Conservation (phyloP, 306 rosid species). For the Ceratonia siliqua region DNA sequence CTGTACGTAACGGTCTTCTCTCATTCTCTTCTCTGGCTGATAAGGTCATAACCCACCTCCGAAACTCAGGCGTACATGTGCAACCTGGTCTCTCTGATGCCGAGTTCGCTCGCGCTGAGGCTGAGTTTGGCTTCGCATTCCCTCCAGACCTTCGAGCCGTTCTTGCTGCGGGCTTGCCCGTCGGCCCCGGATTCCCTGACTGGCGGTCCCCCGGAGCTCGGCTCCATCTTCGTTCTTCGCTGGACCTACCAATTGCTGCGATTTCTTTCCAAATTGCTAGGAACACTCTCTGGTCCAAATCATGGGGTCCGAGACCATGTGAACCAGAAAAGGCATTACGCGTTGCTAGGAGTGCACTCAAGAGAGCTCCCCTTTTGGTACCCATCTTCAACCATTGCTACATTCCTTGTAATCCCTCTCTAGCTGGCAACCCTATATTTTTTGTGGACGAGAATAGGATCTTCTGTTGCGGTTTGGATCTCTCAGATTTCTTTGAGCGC, state of each 20-base stretch:
- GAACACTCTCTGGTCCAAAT: slow-evolving; percentile 69
- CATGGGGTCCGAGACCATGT: slow-evolving; percentile 72
- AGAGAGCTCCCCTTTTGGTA: slow-evolving; percentile 77
- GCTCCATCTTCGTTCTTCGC: slow-evolving; percentile 63
- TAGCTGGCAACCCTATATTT: slow-evolving; percentile 83
- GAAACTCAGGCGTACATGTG: slow-evolving; percentile 58
- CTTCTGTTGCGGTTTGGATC: slow-evolving; percentile 82
- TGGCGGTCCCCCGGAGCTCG: slow-evolving; percentile 78
- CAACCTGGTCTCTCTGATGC: slow-evolving; percentile 71
- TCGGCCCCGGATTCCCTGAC: slow-evolving; percentile 79
- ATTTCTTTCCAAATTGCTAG: slow-evolving; percentile 72
- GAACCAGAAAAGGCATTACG: slow-evolving; percentile 73
- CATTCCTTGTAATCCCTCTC: slow-evolving; percentile 77
- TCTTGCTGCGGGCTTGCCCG: slow-evolving; percentile 71
- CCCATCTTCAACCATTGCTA: slow-evolving; percentile 89
- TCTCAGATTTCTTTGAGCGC: slow-evolving; percentile 76
- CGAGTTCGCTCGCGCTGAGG: slow-evolving; percentile 82
- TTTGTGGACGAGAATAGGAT: slow-evolving; percentile 78
- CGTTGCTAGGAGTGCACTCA: slow-evolving; percentile 66
- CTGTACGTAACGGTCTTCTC: slow-evolving; percentile 60
- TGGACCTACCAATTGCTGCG: slow-evolving; percentile 84
- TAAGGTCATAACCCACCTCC: slow-evolving; percentile 60
- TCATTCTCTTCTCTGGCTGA: slow-evolving; percentile 71
- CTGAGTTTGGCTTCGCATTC: slow-evolving; percentile 76
- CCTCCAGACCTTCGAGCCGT: slow-evolving; percentile 83